Base-by-base conservation (phyloP, 768 basidiomycete genomes). In the Amanita phalloides region DNA sequence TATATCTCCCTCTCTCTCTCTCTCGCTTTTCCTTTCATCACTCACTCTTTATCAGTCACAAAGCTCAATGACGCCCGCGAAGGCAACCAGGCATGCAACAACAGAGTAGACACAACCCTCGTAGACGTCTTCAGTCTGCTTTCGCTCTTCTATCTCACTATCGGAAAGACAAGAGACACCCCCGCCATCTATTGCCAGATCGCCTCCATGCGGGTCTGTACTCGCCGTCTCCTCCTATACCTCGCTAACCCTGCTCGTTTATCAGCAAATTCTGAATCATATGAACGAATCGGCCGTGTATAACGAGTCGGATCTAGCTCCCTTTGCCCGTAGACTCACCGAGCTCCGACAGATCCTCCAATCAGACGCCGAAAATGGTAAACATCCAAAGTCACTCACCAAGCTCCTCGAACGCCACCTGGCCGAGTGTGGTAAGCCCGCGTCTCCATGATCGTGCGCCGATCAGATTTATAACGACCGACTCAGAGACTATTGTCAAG, bases 151-250 rank as follows among this genome's bases (percentile, higher is more conserved):
- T 99, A 93, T 74, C 82, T 99, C 60, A 96, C 94, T 35, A 93
- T 99, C 55, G 96, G 96, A 39, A 94, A 93, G 71, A 93, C 90
- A 37, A 82, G 84, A 57, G 94, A 97, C 66, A 85, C 86, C 8
- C 94, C 95, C 0, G 95, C 94, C 23, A 91, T 88, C 0, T 99
- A 96, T 66, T 91, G 90, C 56, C 96, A 98, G 61, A 83, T 98
- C 56, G 91, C 92, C 36, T 92, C 86, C 54, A 96, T 99, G 86
- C 73, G 88, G 68, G 93, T 97, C 61, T 78, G 92, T 84, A 11
- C 28, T 33, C 17, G 14, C 11, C 30, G 17, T 7, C n/a, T 4
- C 35, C 32, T 14, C 33, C 1, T n/a, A 8, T 20, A 23, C 14
- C 28, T 57, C 54, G 50, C 54, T 56, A 37, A 53, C 57, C 60